Percentiles rank a stretch among this genome's conserved stretches.
Evolutionary conservation across 2,329 filamentous ascomycete genomes (phyloP).

Genomic region (Chaetomium sp.): DNA sequence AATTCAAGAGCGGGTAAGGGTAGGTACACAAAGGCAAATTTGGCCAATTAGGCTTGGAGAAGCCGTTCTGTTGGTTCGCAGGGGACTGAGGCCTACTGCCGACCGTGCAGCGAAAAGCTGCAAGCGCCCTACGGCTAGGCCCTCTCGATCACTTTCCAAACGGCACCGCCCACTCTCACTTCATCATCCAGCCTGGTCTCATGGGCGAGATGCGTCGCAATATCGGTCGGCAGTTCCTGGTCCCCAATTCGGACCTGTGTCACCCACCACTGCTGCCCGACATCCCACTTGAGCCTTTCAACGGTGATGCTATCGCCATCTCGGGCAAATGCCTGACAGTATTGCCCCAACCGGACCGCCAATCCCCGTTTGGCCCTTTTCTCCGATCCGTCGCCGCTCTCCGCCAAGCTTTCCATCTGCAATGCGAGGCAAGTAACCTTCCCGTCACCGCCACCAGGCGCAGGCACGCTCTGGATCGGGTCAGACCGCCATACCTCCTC

Average conservation of each 20-base stretch:
- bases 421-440: slow-evolving; percentile 45
- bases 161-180: slow-evolving; percentile 12
- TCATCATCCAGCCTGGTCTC: slow-evolving; percentile 20
- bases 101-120: not conserved
- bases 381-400: not conserved
- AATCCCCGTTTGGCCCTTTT: slow-evolving; percentile 21
- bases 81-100: not conserved
- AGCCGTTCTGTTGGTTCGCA: not conserved
- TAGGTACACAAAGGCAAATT: not conserved
- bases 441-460: slow-evolving; percentile 13
- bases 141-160: slow-evolving; percentile 34
- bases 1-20: not conserved
- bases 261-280: slow-evolving; percentile 13
- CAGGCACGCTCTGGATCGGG: slow-evolving; percentile 40
- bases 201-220: slow-evolving; percentile 20
- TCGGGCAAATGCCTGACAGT: slow-evolving; percentile 26
- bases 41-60: not conserved
- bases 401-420: slow-evolving; percentile 37
- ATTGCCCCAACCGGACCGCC: slow-evolving; percentile 26
- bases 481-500: slow-evolving; percentile 67
- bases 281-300: slow-evolving; percentile 24
- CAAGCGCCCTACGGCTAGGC: not conserved
- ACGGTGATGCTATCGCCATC: slow-evolving; percentile 18
- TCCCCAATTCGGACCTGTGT: slow-evolving; percentile 17
- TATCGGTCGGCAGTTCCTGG: slow-evolving; percentile 19